These are phyloP conservation scores for Xylariaceae sp. DNA, from an alignment of 2,329 filamentous ascomycete genomes.

Conservation along the genomic window DNA sequence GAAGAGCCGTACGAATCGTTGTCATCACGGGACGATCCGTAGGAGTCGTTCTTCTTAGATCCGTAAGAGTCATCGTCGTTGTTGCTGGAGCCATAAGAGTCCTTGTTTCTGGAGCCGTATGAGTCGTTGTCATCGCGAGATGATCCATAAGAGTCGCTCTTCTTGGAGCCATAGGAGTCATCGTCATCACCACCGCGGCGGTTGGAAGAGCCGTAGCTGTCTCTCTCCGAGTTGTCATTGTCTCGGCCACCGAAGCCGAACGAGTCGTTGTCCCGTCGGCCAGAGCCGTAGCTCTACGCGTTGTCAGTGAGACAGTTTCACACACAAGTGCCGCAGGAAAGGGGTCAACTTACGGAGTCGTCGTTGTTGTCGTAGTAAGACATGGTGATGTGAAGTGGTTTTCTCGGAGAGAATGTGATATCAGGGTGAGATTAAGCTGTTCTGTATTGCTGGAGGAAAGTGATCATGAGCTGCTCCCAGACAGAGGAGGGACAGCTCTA, in stretches of 20 bases:
- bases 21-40: slow-evolving; percentile 11
- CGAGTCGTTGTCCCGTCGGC: slow-evolving; percentile 6
- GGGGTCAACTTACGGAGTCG: slow-evolving; percentile 27
- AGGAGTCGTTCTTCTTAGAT: slow-evolving; percentile 17
- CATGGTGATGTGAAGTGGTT: slow-evolving; percentile 29
- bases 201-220: slow-evolving; percentile 14
- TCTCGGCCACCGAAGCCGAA: slow-evolving; percentile 9
- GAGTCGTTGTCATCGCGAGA: slow-evolving; percentile 5
- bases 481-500: slow-evolving; percentile 3
- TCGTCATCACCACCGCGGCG: slow-evolving; percentile 10
- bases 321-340: not conserved
- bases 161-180: slow-evolving; percentile 9
- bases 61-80: slow-evolving; percentile 6
- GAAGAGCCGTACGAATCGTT: slow-evolving; percentile 20
- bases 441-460: not conserved
- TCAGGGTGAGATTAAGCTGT: not conserved
- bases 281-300: slow-evolving; percentile 23
- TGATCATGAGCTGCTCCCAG: not conserved
- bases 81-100: slow-evolving; percentile 14
- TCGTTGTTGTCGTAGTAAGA: slow-evolving; percentile 42
- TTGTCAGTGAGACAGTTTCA: slow-evolving; percentile 1
- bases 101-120: slow-evolving; percentile 10
- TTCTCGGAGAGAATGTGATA: not conserved
- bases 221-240: slow-evolving; percentile 4
- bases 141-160: slow-evolving; percentile 12